A percentile compares a stretch with the other conserved stretches of the same genome.
These are phyloP conservation scores for Fraxinus albicans DNA, from an alignment of 305 asterid genomes.

Conservation along the genomic window DNA sequence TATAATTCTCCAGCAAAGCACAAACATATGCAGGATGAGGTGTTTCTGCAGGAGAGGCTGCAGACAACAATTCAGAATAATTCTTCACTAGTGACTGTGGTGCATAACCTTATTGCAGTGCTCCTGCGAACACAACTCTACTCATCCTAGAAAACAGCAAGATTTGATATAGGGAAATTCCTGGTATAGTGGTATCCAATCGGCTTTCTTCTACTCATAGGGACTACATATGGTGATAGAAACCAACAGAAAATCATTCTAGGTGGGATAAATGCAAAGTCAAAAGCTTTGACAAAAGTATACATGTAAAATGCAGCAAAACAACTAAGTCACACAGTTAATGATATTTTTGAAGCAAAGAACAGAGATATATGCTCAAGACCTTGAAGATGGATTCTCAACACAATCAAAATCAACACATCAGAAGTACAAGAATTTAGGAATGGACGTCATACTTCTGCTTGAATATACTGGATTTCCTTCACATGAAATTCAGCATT, in stretches of 20 bases:
- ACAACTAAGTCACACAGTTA: neutral
- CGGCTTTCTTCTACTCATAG: neutral
- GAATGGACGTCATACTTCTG: slow-evolving; percentile 55
- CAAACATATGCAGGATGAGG: neutral
- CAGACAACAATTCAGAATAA: neutral
- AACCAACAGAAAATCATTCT: neutral
- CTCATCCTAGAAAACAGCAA: slow-evolving; percentile 4
- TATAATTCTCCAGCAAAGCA: neutral
- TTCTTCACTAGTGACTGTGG: neutral
- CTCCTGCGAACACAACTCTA: slow-evolving; percentile 3
- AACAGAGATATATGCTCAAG: neutral
- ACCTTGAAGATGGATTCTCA: neutral
- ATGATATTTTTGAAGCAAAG: slow-evolving; percentile 15
- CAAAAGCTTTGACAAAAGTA: neutral
- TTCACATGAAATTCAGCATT: slow-evolving; percentile 82
- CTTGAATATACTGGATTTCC: slow-evolving; percentile 91
- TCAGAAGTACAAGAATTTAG: neutral
- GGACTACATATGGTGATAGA: neutral
- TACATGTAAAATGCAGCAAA: neutral
- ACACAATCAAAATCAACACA: neutral
- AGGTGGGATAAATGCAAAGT: neutral
- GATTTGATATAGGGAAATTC: slow-evolving; percentile 1
- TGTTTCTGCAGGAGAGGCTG: neutral
- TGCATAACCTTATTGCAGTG: neutral
- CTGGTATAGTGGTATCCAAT: neutral